These are phyloP conservation scores for Murraya paniculata DNA, from an alignment of 345 rosid species.

Conservation along the genomic window DNA sequence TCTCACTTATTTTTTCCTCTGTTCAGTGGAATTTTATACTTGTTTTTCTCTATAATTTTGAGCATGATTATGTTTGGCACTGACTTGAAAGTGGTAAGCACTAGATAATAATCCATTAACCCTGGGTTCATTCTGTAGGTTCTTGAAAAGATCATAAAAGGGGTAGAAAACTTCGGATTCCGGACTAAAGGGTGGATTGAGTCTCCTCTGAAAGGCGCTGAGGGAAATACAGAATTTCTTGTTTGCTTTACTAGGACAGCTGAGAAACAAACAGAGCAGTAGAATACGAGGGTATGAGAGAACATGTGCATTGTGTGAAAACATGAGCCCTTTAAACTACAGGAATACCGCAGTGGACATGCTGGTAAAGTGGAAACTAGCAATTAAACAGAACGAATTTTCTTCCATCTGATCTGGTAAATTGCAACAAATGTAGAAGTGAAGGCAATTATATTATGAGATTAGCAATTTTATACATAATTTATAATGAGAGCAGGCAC, in stretches of 20 bases:
- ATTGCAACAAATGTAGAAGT: neutral
- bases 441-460: neutral
- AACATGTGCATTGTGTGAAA: neutral
- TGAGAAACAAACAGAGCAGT: constrained; percentile 25
- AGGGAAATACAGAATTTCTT: constrained; percentile 88
- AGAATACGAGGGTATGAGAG: neutral
- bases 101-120: neutral
- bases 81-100: neutral
- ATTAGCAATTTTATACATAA: too few relatives aligned
- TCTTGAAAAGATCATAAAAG: constrained; percentile 68
- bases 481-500: neutral
- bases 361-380: neutral
- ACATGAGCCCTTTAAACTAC: neutral
- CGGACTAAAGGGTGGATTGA: constrained; percentile 73
- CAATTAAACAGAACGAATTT: neutral
- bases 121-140: constrained; percentile 40
- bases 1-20: neutral
- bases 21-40: neutral
- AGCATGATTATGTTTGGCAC: neutral
- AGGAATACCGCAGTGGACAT: neutral
- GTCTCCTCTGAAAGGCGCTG: constrained; percentile 91
- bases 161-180: constrained; percentile 74
- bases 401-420: neutral
- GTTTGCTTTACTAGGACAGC: constrained; percentile 53
- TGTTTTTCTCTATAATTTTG: neutral